A percentile compares a stretch with the other conserved stretches of the same genome.
Conservation (phyloP, 2,329 filamentous ascomycete genomes). For the Tolypocladium tundrense region DNA sequence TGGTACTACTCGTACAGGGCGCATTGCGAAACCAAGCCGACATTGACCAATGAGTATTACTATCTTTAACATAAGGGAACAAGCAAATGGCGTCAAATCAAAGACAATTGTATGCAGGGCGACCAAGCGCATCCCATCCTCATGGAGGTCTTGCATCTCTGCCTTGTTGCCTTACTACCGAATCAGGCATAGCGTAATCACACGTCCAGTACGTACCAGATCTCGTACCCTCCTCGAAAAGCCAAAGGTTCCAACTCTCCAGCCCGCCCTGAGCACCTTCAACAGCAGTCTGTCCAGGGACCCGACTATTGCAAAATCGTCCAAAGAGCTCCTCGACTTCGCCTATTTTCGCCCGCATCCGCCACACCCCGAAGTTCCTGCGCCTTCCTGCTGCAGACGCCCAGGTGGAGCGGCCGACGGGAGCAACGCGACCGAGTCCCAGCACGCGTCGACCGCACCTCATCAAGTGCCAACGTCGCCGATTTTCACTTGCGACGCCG, state of each 20-base stretch:
- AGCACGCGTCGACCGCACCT: constrained; percentile 2
- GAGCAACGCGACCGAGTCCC: constrained; percentile 1
- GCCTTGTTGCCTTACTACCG: constrained; percentile 21
- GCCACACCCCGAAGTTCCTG: background rate
- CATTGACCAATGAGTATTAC: too few species aligned
- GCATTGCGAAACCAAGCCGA: background rate
- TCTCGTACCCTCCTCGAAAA: constrained; percentile 4
- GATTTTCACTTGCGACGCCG: constrained; percentile 3
- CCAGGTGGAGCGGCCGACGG: background rate
- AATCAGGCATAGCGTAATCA: constrained; percentile 14
- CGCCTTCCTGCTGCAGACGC: background rate
- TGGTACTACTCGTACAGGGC: background rate
- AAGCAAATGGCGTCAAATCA: background rate
- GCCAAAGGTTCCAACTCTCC: constrained; percentile 3
- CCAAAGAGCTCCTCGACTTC: background rate
- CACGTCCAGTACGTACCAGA: constrained; percentile 13
- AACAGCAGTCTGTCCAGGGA: background rate
- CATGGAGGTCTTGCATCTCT: constrained; percentile 6
- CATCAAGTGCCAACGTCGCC: background rate
- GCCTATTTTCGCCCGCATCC: background rate
- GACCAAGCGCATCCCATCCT: background rate
- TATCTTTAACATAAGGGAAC: too few species aligned
- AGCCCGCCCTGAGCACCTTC: background rate
- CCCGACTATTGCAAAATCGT: background rate
- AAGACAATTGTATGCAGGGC: background rate